Evolutionary conservation across 129 eudicot genomes (phyloP).

Genomic region (Flaveria linearis): DNA sequence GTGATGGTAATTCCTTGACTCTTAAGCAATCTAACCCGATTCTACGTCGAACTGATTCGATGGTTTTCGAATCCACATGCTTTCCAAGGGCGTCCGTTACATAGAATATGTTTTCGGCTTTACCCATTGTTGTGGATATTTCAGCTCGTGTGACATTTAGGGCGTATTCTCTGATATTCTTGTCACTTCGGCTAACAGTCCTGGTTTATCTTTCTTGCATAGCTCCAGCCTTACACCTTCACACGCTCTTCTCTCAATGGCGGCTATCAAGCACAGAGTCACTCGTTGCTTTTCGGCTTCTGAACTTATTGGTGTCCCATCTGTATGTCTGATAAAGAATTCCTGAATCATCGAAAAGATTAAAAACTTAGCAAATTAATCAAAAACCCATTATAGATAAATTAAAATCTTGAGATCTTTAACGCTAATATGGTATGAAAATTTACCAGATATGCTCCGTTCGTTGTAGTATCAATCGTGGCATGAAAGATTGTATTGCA

Average conservation of each 20-base stretch:
- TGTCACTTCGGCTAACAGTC: slow-evolving; percentile 75
- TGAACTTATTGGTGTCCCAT: slow-evolving; percentile 78
- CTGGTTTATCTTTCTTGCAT: slow-evolving; percentile 47
- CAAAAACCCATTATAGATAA: neutral
- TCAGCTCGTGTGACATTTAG: slow-evolving; percentile 82
- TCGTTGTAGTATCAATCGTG: slow-evolving; percentile 57
- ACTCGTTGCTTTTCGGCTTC: slow-evolving; percentile 84
- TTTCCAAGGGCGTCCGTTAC: slow-evolving; percentile 73
- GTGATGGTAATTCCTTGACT: slow-evolving; percentile 71
- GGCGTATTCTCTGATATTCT: slow-evolving; percentile 79
- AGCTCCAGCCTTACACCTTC: slow-evolving; percentile 86
- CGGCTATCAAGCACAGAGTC: slow-evolving; percentile 66
- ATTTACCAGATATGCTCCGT: slow-evolving; percentile 62
- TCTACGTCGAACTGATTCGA: slow-evolving; percentile 54
- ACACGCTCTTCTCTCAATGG: slow-evolving; percentile 80
- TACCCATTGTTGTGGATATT: slow-evolving; percentile 57
- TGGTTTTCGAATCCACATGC: slow-evolving; percentile 49
- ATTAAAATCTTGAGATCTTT: neutral
- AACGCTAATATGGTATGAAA: neutral
- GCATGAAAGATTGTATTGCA: slow-evolving; percentile 94
- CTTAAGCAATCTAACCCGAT: slow-evolving; percentile 59
- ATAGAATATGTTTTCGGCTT: slow-evolving; percentile 55
- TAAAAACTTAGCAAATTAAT: neutral
- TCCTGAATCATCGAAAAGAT: slow-evolving; percentile 23
- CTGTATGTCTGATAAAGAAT: slow-evolving; percentile 67